These are phyloP conservation scores for Conticribra guillardii DNA, from an alignment of 108 stramenopile genomes.

Conservation along the genomic window DNA sequence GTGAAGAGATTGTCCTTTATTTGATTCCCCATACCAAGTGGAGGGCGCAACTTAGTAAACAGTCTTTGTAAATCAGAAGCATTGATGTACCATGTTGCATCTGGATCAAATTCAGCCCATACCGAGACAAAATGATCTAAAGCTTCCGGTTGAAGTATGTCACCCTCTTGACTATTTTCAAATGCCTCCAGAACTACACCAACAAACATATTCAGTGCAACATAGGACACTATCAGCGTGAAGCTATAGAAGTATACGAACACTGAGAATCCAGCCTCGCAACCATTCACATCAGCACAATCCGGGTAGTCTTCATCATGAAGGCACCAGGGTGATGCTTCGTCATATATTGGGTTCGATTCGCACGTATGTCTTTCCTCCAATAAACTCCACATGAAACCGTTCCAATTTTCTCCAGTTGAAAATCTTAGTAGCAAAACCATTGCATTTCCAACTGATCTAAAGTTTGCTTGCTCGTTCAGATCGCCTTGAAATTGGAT, in stretches of 20 bases:
- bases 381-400: slow-evolving; percentile 55
- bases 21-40: slow-evolving; percentile 35
- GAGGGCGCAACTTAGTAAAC: slow-evolving; percentile 30
- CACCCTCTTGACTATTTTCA: slow-evolving; percentile 49
- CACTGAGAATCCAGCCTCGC: slow-evolving; percentile 26
- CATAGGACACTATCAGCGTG: slow-evolving; percentile 50
- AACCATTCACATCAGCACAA: slow-evolving; percentile 50
- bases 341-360: slow-evolving; percentile 34
- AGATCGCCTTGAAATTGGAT: slow-evolving; percentile 38
- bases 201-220: slow-evolving; percentile 68
- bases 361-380: slow-evolving; percentile 39
- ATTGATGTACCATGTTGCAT: slow-evolving; percentile 22
- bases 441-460: slow-evolving; percentile 58
- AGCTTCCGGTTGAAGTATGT: slow-evolving; percentile 32
- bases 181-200: slow-evolving; percentile 66
- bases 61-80: slow-evolving; percentile 34
- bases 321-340: slow-evolving; percentile 50
- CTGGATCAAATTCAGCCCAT: slow-evolving; percentile 49
- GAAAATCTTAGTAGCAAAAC: slow-evolving; percentile 67
- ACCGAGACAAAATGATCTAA: slow-evolving; percentile 37
- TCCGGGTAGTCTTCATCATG: slow-evolving; percentile 34
- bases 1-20: slow-evolving; percentile 12
- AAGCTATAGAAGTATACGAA: slow-evolving; percentile 60
- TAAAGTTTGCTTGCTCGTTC: slow-evolving; percentile 66
- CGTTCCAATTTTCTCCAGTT: slow-evolving; percentile 83